Percentiles rank a stretch among this genome's conserved stretches.
Conservation (phyloP, 2,329 filamentous ascomycete genomes). For the Calonectria hawksworthii region DNA sequence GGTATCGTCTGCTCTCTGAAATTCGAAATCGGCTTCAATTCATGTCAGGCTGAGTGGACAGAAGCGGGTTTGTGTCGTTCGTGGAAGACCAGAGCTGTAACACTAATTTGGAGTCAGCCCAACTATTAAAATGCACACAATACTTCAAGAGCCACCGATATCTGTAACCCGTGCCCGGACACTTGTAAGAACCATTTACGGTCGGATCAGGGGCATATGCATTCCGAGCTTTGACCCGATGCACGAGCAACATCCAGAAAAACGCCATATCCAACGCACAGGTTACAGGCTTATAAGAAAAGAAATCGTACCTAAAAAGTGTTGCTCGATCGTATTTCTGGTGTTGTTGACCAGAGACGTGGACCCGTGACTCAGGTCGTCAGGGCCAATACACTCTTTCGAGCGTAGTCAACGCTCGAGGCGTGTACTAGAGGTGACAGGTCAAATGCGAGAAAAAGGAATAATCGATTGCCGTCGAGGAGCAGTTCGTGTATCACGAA, state of each 20-base stretch:
- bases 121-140: neutral
- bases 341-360: slow-evolving; percentile 1
- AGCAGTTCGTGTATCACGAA: slow-evolving; percentile 33
- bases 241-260: neutral
- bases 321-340: slow-evolving; percentile 10
- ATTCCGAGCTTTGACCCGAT: neutral
- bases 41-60: slow-evolving; percentile 32
- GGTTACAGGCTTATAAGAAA: neutral
- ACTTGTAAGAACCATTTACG: neutral
- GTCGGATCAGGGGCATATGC: neutral
- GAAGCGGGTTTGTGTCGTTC: neutral
- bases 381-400: slow-evolving; percentile 10
- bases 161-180: neutral
- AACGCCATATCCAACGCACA: neutral
- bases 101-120: neutral
- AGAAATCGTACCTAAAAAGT: slow-evolving; percentile 36
- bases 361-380: slow-evolving; percentile 19
- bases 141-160: neutral
- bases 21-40: slow-evolving; percentile 33
- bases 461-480: slow-evolving; percentile 30
- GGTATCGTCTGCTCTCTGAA: slow-evolving; percentile 18
- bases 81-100: neutral
- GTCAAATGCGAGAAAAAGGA: neutral
- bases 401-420: neutral
- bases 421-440: slow-evolving; percentile 31